phyloP scores from a whole-genome alignment of 768 basidiomycete genomes.

The Mycena amicta region DNA sequence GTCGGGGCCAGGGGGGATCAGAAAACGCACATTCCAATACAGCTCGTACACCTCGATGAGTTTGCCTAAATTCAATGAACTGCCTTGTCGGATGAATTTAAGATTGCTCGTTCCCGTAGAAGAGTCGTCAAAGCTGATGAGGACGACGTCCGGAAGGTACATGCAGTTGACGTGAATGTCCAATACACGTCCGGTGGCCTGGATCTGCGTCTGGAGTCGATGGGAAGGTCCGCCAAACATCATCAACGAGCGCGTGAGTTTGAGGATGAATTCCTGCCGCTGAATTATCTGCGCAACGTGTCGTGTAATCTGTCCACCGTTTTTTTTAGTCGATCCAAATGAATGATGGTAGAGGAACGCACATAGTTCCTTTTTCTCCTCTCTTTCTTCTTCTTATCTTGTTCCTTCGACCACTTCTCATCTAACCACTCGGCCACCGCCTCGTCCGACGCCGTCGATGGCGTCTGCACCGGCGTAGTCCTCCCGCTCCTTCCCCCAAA shows the following conservation, averaged over 20 bases:
- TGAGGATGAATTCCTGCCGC: constrained; percentile 83
- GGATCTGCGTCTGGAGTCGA: constrained; percentile 79
- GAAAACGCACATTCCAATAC: constrained; percentile 66
- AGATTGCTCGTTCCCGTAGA: constrained; percentile 80
- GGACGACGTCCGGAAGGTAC: constrained; percentile 74
- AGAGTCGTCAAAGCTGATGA: constrained; percentile 82
- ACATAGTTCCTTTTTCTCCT: constrained; percentile 62
- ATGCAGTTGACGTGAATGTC: constrained; percentile 73
- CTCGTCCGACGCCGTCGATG: constrained; percentile 30
- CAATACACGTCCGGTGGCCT: constrained; percentile 75
- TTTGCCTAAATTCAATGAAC: constrained; percentile 76
- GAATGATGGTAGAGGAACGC: constrained; percentile 27
- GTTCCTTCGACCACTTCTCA: constrained; percentile 19
- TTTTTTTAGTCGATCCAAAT: too few relatives aligned
- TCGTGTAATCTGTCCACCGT: constrained; percentile 64
- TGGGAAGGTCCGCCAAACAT: constrained; percentile 87
- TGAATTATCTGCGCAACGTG: constrained; percentile 83
- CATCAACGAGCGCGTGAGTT: constrained; percentile 85
- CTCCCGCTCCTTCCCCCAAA: constrained; percentile 28
- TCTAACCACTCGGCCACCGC: constrained; percentile 22
- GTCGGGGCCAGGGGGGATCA: background rate
- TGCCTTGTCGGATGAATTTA: constrained; percentile 75
- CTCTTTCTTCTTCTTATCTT: constrained; percentile 40
- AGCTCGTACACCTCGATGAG: constrained; percentile 68
- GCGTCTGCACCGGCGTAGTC: constrained; percentile 30